Base-by-base conservation (phyloP, 2,329 filamentous ascomycete species). In the Chrysoporthe deuterocubensis region DNA sequence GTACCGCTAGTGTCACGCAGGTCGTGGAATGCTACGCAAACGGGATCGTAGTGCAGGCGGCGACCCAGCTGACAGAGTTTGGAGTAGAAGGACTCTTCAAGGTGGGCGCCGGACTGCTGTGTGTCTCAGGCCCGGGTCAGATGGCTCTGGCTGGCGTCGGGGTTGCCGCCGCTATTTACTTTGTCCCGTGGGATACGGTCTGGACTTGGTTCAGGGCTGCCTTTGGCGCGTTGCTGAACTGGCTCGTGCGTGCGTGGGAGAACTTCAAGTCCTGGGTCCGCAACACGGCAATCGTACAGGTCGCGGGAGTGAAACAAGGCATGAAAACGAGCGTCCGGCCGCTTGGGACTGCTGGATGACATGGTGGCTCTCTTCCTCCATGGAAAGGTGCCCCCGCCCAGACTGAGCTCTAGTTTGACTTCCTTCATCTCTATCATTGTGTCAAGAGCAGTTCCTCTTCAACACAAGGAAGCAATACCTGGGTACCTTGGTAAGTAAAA, bases 11-110 rank as follows among this genome's bases (percentile, higher is more conserved):
- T 26, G 57, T 59, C 56, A 64, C 68, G 21, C 66, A 67, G 37
- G 68, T 69, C 37, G 65, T 69, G 13, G 68, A 69, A 54, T 69
- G 68, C 62, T 69, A 69, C 46, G 68, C 68, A 16, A 64, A 64
- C n/a, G 68, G 68, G 21, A 69, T 69, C 52, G 68, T 67, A 42
- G 62, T 69, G 50, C 62, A 69, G 66, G 65, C 67, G 21, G 68
- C 68, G 13, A 56, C 50, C 21, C 65, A 68, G 62, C 56, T 63
- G 6, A 66, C 66, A 21, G 62, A 67, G 50, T 50, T 52, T 14
- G 66, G 68, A 21, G 61, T 69, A 18, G 68, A 69, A 21, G 68
- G 68, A 8, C 48, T 63, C 26, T 13, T 69, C 52, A 63, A 44
- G 44, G 48, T 69, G 62, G 58, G 68, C 42, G 68, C 68, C 8